Base-by-base conservation (phyloP, 371 early-diverging fungal genomes). In the Haplosporangium sp. region DNA sequence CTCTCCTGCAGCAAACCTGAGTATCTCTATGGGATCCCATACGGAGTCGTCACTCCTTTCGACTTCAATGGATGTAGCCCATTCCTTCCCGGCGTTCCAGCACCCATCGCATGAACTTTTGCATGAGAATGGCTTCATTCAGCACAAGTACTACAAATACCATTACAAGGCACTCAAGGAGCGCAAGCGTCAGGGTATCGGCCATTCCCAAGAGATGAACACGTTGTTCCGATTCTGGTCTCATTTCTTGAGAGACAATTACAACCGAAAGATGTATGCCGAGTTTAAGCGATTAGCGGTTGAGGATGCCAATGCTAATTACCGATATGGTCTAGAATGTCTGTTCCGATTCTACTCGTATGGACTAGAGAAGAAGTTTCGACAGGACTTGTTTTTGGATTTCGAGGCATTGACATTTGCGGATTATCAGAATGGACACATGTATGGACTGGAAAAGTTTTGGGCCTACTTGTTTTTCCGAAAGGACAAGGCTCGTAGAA, bases 181-280 rank as follows among this genome's bases (percentile, higher is more conserved):
- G 82, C 96, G 98, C 76, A 95, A 95, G 84, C 90, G 91, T 63
- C 88, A 93, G 45, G 98, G 98, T 15, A 87, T 90, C n/a, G 97
- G 98, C 15, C 94, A 92, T 34, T 95, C 95, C n/a, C 96, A 95
- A 69, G 98, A 97, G 82, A 98, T 98, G 98, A 98, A 98, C 88
- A 97, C 97, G 3, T 85, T 98, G 66, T 98, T 94, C 92, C 93
- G 97, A 20, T 98, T 98, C 94, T 98, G 98, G 98, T 95, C 94
- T 62, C 97, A 98, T 86, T 98, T 97, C 83, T 87, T 98, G 84
- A 96, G 97, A 83, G 97, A 97, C 83, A 94, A 95, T 76, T 97
- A 93, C 79, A 97, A 97, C 89, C 87, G 89, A 82, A 91, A 90
- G 69, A 97, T 98, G 97, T 96, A 96, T 84, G 84, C 85, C 58